phyloP scores from a whole-genome alignment of 345 rosid genomes.

The Carallia brachiata region DNA sequence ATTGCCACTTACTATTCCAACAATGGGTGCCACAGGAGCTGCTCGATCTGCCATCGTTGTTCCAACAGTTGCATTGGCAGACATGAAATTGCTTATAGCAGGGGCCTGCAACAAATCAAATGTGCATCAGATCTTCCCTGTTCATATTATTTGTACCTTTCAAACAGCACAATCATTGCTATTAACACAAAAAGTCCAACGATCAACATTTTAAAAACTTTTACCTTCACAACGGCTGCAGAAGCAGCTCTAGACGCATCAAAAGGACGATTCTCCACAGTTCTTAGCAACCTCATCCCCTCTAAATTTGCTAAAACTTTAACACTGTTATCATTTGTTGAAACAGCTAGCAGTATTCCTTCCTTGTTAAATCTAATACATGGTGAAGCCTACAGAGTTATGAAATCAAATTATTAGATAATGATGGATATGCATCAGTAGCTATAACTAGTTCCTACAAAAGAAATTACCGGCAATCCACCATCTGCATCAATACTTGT shows the following conservation, averaged over 20 bases:
- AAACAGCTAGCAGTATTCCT: slow-evolving; percentile 55
- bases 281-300: slow-evolving; percentile 42
- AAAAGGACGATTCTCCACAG: background rate
- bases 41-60: slow-evolving; percentile 50
- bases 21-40: slow-evolving; percentile 50
- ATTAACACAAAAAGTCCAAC: background rate
- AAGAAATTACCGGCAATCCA: slow-evolving; percentile 36
- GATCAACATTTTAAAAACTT: background rate
- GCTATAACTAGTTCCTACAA: background rate
- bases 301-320: slow-evolving; percentile 50
- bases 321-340: slow-evolving; percentile 57
- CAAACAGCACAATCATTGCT: background rate
- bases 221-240: slow-evolving; percentile 1
- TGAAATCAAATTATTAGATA: background rate
- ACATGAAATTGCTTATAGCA: slow-evolving; percentile 40
- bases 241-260: slow-evolving; percentile 2
- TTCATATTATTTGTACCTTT: no score
- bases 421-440: background rate
- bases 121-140: slow-evolving; percentile 2
- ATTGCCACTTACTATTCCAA: slow-evolving; percentile 52
- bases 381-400: slow-evolving; percentile 48
- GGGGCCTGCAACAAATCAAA: slow-evolving; percentile 39
- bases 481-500: slow-evolving; percentile 56
- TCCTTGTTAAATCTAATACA: slow-evolving; percentile 63
- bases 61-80: slow-evolving; percentile 53